These are phyloP conservation scores for Oxyria digyna DNA, from an alignment of 148 eudicot species.

Conservation along the genomic window DNA sequence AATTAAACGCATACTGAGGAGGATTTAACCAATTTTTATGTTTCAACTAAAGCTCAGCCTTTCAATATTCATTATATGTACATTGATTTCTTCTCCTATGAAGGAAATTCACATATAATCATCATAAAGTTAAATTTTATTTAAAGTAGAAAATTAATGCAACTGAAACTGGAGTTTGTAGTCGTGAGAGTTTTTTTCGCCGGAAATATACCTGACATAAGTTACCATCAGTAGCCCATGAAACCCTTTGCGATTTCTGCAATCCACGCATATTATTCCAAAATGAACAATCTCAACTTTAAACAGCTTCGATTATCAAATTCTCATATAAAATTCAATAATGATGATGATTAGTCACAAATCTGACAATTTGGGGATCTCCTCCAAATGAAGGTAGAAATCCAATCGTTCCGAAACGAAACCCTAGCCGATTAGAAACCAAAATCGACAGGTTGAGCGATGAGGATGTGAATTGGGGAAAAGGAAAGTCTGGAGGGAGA, in stretches of 20 bases:
- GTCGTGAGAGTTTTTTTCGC: constrained; percentile 4
- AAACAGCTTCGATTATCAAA: constrained; percentile 7
- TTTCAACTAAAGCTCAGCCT: neutral
- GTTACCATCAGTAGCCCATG: constrained; percentile 61
- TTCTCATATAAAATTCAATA: neutral
- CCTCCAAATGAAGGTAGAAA: neutral
- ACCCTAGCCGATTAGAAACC: too few species aligned
- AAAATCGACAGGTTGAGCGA: constrained; percentile 2
- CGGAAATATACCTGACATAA: constrained; percentile 61
- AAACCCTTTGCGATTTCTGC: constrained; percentile 64
- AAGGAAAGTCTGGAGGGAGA: too few species aligned
- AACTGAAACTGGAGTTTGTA: neutral
- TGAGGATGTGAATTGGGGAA: neutral
- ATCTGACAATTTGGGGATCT: neutral
- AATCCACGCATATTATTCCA: constrained; percentile 50
- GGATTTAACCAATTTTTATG: too few species aligned
- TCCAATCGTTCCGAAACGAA: neutral
- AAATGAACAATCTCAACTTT: constrained; percentile 12
- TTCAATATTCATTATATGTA: neutral
- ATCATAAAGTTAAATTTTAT: neutral
- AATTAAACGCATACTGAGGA: too few species aligned
- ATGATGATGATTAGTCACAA: neutral
- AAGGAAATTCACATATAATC: neutral
- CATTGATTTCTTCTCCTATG: too few species aligned
- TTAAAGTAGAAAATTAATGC: neutral